Evolutionary conservation across 371 early-diverging fungal species (phyloP).

Genomic region (Dinochytrium kinnereticum): DNA sequence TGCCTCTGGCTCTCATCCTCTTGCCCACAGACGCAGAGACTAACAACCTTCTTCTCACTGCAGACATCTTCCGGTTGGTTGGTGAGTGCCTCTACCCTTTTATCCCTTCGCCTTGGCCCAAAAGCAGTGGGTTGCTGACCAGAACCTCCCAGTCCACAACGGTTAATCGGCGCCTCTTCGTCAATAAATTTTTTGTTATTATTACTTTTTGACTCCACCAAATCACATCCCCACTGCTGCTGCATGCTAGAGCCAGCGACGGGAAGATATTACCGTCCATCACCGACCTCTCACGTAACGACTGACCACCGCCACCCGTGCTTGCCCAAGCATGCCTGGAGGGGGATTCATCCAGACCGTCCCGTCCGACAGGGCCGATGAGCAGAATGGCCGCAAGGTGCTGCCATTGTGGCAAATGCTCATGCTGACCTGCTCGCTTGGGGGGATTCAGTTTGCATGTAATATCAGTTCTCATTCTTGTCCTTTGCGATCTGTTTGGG

Average conservation of each 20-base stretch:
- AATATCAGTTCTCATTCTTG: not conserved
- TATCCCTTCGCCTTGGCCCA: not conserved
- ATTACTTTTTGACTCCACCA: no score
- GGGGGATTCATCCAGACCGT: not conserved
- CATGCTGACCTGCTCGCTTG: constrained; percentile 9
- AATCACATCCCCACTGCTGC: no score
- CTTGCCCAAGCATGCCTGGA: constrained; percentile 9
- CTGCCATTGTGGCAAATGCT: not conserved
- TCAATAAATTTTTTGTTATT: no score
- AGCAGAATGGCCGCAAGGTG: not conserved
- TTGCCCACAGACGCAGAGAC: not conserved
- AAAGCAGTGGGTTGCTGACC: no score
- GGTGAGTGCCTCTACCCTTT: not conserved
- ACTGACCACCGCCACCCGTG: no score
- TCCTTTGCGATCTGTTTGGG: no score
- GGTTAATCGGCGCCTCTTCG: no score
- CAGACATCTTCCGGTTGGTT: constrained; percentile 23
- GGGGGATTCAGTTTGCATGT: constrained; percentile 22
- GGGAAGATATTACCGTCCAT: no score
- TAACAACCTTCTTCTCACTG: not conserved
- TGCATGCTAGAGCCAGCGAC: no score
- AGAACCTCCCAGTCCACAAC: not conserved
- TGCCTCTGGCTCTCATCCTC: not conserved
- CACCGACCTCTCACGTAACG: no score
- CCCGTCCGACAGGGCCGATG: not conserved